Base-by-base conservation (phyloP, 495 filamentous ascomycete genomes). In the Xylaria sp. region DNA sequence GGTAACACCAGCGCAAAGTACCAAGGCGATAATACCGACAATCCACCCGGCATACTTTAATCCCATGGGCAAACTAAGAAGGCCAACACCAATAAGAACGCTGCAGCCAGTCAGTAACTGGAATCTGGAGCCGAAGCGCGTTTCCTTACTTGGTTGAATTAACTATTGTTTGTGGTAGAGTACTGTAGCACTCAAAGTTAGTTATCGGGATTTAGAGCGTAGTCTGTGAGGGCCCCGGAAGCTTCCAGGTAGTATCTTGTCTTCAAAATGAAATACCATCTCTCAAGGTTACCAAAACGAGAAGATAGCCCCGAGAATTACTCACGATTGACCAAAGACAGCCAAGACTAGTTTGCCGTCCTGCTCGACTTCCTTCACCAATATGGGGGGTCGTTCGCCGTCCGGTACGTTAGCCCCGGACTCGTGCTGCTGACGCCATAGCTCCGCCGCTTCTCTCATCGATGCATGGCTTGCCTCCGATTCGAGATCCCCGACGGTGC, bases 1-100 rank as follows among this genome's bases (percentile, higher is more conserved):
- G 9, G 96, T 99, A 11, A 89, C 86, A 17, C 87, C 74, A 6
- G 94, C 94, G 15, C 91, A 90, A 53, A 92, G 89, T 11, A 87
- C 72, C n/a, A 98, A 84, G 68, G 95, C 92, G 11, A 83, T 68
- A 76, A 97, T 84, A 68, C 96, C 96, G 73, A 94, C 86, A 31
- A 98, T 73, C 96, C 96, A 98, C 29, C 96, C 96, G 35, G 93
- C 90, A 75, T 98, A 94, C 71, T 92, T 94, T 74, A 99, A 83
- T 4, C 92, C 96, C 76, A 99, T 86, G 14, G 96, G 97, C 68
- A 99, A 84, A 82, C 92, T 95, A 59, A 99, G 81, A 24, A 99
- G 80, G 0, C 96, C 96, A 57, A 99, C 90, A 21, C 96, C 96
- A 71, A 99, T 95, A 50, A 99, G 82, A 44, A 97, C 93, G 77